Evolutionary conservation across 1,139 yeast species (phyloP), one percentile per base, ranked within the genome.

Genomic region (Hansenula sp.): DNA sequence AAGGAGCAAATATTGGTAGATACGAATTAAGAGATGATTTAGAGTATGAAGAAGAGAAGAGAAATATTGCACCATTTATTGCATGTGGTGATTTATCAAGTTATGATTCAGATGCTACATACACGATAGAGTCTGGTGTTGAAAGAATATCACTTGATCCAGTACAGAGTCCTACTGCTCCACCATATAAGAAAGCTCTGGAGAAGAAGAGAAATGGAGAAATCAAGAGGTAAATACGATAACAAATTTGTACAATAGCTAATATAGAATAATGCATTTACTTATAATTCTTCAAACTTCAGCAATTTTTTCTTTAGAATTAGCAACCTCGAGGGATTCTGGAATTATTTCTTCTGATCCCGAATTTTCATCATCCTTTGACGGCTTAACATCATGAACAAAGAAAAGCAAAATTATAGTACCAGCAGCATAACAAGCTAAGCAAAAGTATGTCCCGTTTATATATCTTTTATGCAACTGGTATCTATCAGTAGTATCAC

Each of bases 61-160:
- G 96, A 46, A 63, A 67, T 7, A 77, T 90, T 16, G 97, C 96
- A 1, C 87, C 88, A 16, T 92, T 92, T 53, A 68, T 92, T 45
- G 96, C 97, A 1, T 90, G 97, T 64, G 98, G 98, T 35, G 96
- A 89, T 56, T 69, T 92, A 43, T 73, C 80, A 37, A 86, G 83
- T 50, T 82, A 82, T 40, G 98, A 92, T 60, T 85, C 96, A 0
- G 98, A 92, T 65, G 98, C 98, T 1, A 90, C 97, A 0, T 92
- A 92, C 59, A 75, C 86, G 3, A 66, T 82, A 36, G 84, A 80
- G 24, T 53, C 56, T 18, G 62, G 58, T 17, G 22, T 44, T 13
- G 44, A 55, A 60, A 16, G 68, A 61, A 52, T 69, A 12, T 77
- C 83, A 38, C 64, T 92, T 46, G 94, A 87, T 47, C 97, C 97